A percentile compares a stretch with the other conserved stretches of the same genome.
Conservation (phyloP, 164 flowering plant species). For the Malania oleifera region DNA sequence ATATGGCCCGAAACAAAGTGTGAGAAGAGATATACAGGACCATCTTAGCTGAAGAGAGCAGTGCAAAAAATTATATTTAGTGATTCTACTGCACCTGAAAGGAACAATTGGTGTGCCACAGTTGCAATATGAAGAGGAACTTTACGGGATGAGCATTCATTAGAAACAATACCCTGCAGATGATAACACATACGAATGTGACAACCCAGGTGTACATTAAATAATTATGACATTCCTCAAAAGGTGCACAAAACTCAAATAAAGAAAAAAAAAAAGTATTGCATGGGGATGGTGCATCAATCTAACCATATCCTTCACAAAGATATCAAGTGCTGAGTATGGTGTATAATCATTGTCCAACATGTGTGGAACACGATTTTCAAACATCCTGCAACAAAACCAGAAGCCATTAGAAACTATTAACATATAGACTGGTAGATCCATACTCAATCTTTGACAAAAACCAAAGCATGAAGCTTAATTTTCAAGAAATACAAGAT, state of each 20-base stretch:
- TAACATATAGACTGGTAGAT: no score
- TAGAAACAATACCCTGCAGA: conserved; percentile 84
- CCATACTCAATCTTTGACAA: no score
- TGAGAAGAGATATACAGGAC: background rate
- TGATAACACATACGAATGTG: background rate
- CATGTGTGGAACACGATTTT: conserved; percentile 98
- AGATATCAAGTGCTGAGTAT: conserved; percentile 90
- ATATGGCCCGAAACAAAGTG: background rate
- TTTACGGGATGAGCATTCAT: conserved; percentile 59
- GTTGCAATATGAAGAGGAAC: conserved; percentile 82
- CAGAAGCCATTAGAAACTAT: background rate
- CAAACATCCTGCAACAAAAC: conserved; percentile 83
- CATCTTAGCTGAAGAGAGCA: background rate
- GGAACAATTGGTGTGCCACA: conserved; percentile 77
- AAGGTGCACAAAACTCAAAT: background rate
- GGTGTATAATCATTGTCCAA: conserved; percentile 91
- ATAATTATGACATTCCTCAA: background rate
- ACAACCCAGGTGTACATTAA: background rate
- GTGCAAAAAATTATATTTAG: background rate
- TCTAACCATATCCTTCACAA: conserved; percentile 96
- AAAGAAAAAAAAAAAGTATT: background rate
- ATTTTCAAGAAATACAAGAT: background rate
- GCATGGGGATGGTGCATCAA: conserved; percentile 1
- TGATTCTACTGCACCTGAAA: conserved; percentile 49
- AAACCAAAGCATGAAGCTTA: background rate